A percentile compares a stretch with the other conserved stretches of the same genome.
Evolutionary conservation across 2,329 filamentous ascomycete genomes (phyloP).

Genomic region (Dothistroma pini): DNA sequence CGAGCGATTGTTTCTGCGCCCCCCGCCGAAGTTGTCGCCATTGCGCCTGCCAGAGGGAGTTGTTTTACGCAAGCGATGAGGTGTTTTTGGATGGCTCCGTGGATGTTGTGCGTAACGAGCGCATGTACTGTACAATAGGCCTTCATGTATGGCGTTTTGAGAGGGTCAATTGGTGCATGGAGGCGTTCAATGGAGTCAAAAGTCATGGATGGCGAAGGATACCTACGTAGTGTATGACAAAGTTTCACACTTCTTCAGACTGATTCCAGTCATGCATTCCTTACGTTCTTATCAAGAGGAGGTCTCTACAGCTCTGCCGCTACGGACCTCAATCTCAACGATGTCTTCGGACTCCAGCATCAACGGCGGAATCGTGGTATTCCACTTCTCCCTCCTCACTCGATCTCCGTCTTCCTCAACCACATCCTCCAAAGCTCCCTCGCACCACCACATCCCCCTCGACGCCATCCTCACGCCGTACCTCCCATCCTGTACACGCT

Average conservation of each 20-base stretch:
- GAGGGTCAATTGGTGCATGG: neutral
- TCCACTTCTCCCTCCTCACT: neutral
- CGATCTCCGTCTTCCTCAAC: neutral
- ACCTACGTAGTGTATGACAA: constrained; percentile 1
- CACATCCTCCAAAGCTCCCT: neutral
- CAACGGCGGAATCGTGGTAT: neutral
- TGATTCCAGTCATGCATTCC: neutral
- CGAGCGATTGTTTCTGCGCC: neutral
- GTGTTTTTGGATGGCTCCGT: neutral
- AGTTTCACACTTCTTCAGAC: neutral
- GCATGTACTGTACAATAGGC: constrained; percentile 1
- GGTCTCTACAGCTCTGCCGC: neutral
- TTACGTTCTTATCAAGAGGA: neutral
- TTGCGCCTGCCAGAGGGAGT: neutral
- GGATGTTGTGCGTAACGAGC: neutral
- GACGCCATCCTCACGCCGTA: constrained; percentile 3
- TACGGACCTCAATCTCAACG: neutral
- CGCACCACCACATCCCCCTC: constrained; percentile 12
- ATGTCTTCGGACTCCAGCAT: neutral
- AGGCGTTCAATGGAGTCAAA: neutral
- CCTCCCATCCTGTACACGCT: constrained; percentile 2
- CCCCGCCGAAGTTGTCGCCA: neutral
- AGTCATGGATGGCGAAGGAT: neutral
- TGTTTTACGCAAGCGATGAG: neutral
- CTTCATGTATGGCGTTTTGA: constrained; percentile 1